Evolutionary conservation across 2,329 filamentous ascomycete genomes (phyloP).

Genomic region (Pseudogymnoascus sp.): DNA sequence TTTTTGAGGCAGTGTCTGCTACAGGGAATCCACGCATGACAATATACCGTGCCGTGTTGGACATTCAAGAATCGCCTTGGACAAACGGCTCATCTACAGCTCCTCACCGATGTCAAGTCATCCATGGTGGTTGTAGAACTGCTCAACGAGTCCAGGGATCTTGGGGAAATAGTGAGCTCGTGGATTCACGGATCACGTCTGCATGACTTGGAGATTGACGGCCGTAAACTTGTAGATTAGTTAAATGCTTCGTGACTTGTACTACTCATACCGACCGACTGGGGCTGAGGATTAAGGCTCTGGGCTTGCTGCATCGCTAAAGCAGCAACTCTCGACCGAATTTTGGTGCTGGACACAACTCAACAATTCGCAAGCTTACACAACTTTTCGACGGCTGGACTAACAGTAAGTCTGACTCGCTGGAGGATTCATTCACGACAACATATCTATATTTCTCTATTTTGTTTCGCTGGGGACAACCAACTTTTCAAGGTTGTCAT

Average conservation of each 20-base stretch:
- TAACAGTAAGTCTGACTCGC: conserved; percentile 5
- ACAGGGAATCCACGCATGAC: neutral
- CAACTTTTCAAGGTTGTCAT: neutral
- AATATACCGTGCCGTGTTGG: neutral
- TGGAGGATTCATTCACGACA: conserved; percentile 1
- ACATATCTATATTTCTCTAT: neutral
- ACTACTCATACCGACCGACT: neutral
- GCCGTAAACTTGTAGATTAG: conserved; percentile 2
- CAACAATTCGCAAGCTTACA: neutral
- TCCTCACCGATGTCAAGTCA: neutral
- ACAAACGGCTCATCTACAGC: neutral
- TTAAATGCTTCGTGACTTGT: conserved; percentile 7
- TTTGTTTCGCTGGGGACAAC: neutral
- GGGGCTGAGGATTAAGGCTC: conserved; percentile 2
- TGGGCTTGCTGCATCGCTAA: neutral
- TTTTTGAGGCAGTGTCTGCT: neutral
- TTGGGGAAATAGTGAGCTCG: neutral
- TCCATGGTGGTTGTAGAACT: neutral
- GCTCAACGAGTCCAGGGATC: neutral
- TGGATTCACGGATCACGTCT: neutral
- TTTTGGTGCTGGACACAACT: neutral
- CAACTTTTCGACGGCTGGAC: neutral
- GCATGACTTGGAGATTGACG: neutral
- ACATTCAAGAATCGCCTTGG: neutral
- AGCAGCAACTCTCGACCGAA: neutral